Percentiles rank a stretch among this genome's conserved stretches.
Evolutionary conservation across 148 eudicot genomes (phyloP).

Genomic region (Rhododendron mucronatum): DNA sequence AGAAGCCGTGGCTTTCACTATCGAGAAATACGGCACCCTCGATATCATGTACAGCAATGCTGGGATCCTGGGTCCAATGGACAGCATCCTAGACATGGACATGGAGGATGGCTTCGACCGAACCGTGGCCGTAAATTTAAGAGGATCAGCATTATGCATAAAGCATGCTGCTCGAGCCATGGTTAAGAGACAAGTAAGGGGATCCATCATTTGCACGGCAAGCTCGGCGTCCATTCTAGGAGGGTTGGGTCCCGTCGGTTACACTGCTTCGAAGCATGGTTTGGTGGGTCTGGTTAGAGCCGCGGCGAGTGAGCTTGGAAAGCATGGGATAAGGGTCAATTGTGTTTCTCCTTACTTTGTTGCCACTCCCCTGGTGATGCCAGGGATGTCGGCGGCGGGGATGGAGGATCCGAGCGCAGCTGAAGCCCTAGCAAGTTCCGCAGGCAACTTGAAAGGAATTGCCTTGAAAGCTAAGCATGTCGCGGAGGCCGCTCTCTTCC

Average conservation of each 20-base stretch:
- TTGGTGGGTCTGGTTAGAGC: neutral
- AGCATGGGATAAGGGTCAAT: neutral
- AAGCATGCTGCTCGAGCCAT: conserved; percentile 1
- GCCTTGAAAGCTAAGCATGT: neutral
- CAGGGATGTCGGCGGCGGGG: neutral
- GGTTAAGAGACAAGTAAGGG: neutral
- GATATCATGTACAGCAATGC: neutral
- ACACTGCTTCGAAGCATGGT: conserved; percentile 1
- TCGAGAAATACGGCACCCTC: neutral
- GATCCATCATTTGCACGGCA: neutral
- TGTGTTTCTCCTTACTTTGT: neutral
- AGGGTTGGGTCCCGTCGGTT: neutral
- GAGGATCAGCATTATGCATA: neutral
- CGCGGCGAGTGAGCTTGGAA: neutral
- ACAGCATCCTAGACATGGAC: conserved; percentile 2
- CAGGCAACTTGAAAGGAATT: neutral
- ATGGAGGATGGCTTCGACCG: neutral
- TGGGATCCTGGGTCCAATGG: neutral
- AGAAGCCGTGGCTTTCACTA: neutral
- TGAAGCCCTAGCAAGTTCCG: neutral
- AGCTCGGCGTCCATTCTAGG: neutral
- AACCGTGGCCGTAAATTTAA: neutral
- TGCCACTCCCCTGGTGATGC: neutral
- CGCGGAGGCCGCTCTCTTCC: neutral
- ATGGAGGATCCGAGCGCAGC: neutral